phyloP scores from a whole-genome alignment of 805 yeast species.

The Zygotorulaspora danielsina region DNA sequence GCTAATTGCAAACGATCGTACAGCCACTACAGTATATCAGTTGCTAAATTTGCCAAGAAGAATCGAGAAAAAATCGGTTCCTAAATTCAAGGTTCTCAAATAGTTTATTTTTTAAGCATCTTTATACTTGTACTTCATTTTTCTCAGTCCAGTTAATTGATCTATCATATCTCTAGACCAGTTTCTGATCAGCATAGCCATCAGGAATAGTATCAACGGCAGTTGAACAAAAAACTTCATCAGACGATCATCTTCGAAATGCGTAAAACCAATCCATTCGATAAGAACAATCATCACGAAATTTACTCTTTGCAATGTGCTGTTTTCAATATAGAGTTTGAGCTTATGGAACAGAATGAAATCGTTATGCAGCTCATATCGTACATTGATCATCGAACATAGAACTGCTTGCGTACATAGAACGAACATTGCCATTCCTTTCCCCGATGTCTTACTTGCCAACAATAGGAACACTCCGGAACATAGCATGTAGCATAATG shows the following conservation, averaged over 20 bases:
- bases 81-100: neutral
- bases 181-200: conserved; percentile 17
- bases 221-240: conserved; percentile 19
- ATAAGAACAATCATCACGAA: conserved; percentile 25
- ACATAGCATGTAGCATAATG: conserved; percentile 20
- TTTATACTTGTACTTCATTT: conserved; percentile 33
- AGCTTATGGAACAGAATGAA: conserved; percentile 14
- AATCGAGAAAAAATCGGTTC: conserved; percentile 5
- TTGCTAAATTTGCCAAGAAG: conserved; percentile 8
- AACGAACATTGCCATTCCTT: conserved; percentile 13
- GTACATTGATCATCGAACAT: conserved; percentile 25
- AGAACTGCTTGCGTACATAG: conserved; percentile 25
- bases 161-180: conserved; percentile 25
- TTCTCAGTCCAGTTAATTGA: conserved; percentile 23
- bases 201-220: conserved; percentile 25
- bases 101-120: conserved; percentile 20
- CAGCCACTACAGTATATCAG: conserved; percentile 25
- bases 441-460: conserved; percentile 16
- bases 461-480: conserved; percentile 26
- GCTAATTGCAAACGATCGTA: conserved; percentile 18
- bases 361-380: conserved; percentile 28
- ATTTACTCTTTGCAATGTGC: conserved; percentile 21
- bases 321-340: conserved; percentile 19
- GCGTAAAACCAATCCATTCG: conserved; percentile 26
- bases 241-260: conserved; percentile 13